These are phyloP conservation scores for Penicillium freii DNA, from an alignment of 2,329 filamentous ascomycete species.

Conservation along the genomic window DNA sequence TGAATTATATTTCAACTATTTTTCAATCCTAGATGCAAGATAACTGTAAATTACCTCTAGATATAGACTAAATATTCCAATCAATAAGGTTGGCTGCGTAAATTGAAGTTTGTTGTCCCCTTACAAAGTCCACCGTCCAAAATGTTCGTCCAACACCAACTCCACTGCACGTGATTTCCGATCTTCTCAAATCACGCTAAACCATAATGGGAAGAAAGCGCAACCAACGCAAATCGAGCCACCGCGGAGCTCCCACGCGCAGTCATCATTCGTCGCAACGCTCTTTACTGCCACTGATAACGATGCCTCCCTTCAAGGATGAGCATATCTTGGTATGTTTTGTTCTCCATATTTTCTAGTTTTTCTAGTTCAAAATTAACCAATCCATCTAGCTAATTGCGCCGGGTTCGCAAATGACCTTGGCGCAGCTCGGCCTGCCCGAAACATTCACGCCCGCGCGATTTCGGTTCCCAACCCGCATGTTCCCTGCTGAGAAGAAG, in stretches of 20 bases:
- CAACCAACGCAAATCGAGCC: conserved; percentile 15
- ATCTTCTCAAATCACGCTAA: conserved; percentile 17
- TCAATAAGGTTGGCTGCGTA: background rate
- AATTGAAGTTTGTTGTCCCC: background rate
- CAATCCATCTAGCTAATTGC: conserved; percentile 47
- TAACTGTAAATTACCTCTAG: background rate
- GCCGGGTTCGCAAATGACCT: conserved; percentile 78
- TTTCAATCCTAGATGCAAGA: background rate
- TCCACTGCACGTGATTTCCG: conserved; percentile 6
- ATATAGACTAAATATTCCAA: background rate
- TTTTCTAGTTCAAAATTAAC: background rate
- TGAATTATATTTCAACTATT: background rate
- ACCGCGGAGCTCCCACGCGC: conserved; percentile 20
- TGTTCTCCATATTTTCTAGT: background rate
- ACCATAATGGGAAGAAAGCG: conserved; percentile 17
- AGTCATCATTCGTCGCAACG: conserved; percentile 13
- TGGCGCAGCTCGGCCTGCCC: conserved; percentile 84
- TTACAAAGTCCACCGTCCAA: background rate
- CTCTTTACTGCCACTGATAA: conserved; percentile 17
- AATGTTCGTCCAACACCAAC: background rate
- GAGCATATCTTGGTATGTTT: conserved; percentile 50
- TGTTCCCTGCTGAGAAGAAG: conserved; percentile 77
- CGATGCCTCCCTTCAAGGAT: conserved; percentile 54
- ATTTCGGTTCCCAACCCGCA: conserved; percentile 82
- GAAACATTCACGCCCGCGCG: conserved; percentile 91